Evolutionary conservation across 163 green algal genomes (phyloP), one percentile per base, ranked within the genome.

Genomic region (Volvox carteri): DNA sequence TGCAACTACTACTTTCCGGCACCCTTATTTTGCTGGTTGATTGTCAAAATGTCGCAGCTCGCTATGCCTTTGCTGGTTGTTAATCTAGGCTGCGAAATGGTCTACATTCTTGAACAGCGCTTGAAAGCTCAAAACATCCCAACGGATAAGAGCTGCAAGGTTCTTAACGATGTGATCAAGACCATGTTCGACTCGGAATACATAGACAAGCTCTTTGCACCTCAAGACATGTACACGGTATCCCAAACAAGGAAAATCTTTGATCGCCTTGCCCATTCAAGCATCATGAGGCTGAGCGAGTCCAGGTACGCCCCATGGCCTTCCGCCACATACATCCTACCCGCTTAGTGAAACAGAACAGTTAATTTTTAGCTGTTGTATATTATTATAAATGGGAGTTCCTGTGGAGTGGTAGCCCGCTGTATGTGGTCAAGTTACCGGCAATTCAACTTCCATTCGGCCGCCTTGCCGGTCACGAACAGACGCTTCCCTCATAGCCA

Each of bases 81-180:
- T n/a, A 96, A 96, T 60, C 46, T 97, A 21, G 95, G 95, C 0
- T 91, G 86, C 9, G 94, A 97, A 86, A 97, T 97, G 95, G 33
- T 97, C 0, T 97, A 96, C 90, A 96, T 97, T 58, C 85, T 97
- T 7, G 93, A 97, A 41, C 95, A 97, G 86, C 88, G 95, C 0
- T 86, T 97, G 0, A 94, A 94, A 37, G 95, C 95, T 7, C 95
- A 97, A 77, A 86, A 88, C 56, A 95, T 96, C 23, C 46, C 93
- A 0, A 42, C 86, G 21, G 94, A 96, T 74, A 96, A 96, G 86
- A 80, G 74, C 42, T 84, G 85, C 65, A 92, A 92, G 50, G 95
- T 88, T 0, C 86, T 97, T 6, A 80, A 95, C 33, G 95, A 97
- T 74, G 91, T 97, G 11, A 93, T 93, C 16, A 50, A 35, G 50